phyloP scores from a whole-genome alignment of 441 rosid genomes.

The Rhodomyrtus psidioides region DNA sequence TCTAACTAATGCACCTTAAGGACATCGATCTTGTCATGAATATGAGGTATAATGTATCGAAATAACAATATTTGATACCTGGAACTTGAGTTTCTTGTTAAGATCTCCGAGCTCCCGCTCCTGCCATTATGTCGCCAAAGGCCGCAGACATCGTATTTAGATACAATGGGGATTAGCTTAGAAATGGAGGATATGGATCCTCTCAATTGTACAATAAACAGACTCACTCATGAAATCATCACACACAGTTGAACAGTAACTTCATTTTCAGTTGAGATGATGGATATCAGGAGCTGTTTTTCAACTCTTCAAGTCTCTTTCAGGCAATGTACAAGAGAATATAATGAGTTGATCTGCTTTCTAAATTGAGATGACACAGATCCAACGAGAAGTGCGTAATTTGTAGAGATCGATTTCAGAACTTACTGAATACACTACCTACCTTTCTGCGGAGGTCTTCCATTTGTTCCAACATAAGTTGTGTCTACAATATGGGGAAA shows the following conservation, averaged over 20 bases:
- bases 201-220: not conserved
- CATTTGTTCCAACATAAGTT: conserved; percentile 68
- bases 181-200: not conserved
- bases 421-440: not conserved
- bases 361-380: not conserved
- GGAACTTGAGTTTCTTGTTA: conserved; percentile 63
- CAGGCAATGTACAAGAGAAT: not conserved
- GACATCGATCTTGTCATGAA: not conserved
- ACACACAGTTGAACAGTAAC: not conserved
- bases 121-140: conserved; percentile 19
- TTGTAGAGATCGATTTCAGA: not conserved
- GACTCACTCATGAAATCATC: not conserved
- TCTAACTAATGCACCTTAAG: not conserved
- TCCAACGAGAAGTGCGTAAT: not conserved
- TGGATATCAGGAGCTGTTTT: not conserved
- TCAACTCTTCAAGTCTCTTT: not conserved
- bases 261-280: not conserved
- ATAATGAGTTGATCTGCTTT: not conserved
- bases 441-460: conserved; percentile 74
- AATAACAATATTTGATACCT: conserved; percentile 17
- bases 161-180: not conserved
- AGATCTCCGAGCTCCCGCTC: conserved; percentile 78
- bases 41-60: not conserved
- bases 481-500: conserved; percentile 33
- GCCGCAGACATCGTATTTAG: not conserved